Conservation (phyloP, 148 eudicot genomes). For the Selenicereus undatus region DNA sequence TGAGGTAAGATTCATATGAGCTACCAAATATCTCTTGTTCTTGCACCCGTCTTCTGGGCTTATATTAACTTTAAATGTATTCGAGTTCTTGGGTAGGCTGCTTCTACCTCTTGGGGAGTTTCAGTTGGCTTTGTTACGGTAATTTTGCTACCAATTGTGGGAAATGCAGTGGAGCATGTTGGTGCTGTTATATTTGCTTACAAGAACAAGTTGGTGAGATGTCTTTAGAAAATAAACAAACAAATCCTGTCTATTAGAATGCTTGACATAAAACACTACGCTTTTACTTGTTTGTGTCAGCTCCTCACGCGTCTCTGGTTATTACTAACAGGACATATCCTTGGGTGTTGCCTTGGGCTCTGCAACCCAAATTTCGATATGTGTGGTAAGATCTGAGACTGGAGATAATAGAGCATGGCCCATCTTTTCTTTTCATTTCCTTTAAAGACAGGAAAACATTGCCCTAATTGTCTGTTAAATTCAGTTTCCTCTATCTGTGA, state of each 20-base stretch:
- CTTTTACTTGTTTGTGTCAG: conserved; percentile 5
- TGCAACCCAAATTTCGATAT: conserved; percentile 72
- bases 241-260: background rate
- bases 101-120: conserved; percentile 75
- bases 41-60: background rate
- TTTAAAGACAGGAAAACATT: background rate
- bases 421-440: background rate
- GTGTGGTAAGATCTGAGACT: conserved; percentile 48
- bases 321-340: conserved; percentile 58
- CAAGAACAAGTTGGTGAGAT: conserved; percentile 66
- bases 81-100: conserved; percentile 36
- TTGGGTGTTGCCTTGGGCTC: conserved; percentile 79
- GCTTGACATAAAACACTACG: background rate
- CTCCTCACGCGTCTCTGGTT: conserved; percentile 10
- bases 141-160: conserved; percentile 74
- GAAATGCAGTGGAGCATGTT: conserved; percentile 91
- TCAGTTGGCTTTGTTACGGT: conserved; percentile 68
- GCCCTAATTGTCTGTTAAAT: background rate
- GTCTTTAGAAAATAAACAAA: background rate
- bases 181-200: conserved; percentile 73
- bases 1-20: conserved; percentile 42
- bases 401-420: background rate
- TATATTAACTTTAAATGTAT: background rate
- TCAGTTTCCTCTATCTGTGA: conserved; percentile 72
- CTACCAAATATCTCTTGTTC: background rate